Conservation (phyloP, 352 stramenopile genomes). For the Thalassiosira hispida region DNA sequence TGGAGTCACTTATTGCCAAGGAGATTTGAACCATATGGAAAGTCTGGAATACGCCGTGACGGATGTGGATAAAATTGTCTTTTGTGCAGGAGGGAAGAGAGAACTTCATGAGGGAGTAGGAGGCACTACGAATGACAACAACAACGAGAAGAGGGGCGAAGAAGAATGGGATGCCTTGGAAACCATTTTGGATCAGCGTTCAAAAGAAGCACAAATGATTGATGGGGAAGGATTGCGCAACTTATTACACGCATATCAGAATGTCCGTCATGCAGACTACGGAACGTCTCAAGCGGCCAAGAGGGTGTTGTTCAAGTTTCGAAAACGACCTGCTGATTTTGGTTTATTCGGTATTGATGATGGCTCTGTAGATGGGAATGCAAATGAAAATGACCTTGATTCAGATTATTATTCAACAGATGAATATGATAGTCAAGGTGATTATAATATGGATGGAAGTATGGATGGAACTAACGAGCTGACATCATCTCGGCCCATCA, state of each 20-base stretch:
- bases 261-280: conserved; percentile 82
- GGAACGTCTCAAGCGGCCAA: conserved; percentile 75
- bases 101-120: conserved; percentile 27
- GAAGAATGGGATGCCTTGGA: conserved; percentile 61
- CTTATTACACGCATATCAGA: conserved; percentile 78
- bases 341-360: conserved; percentile 76
- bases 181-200: conserved; percentile 49
- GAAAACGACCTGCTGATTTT: conserved; percentile 71
- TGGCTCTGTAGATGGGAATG: conserved; percentile 43
- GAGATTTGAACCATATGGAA: conserved; percentile 78
- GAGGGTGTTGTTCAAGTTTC: conserved; percentile 83
- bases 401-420: background rate
- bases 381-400: conserved; percentile 20
- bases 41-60: conserved; percentile 84
- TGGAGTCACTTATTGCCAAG: conserved; percentile 81
- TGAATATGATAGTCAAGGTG: conserved; percentile 33
- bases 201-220: conserved; percentile 64
- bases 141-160: conserved; percentile 3
- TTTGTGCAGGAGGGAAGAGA: conserved; percentile 65
- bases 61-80: conserved; percentile 86
- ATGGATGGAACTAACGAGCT: conserved; percentile 5
- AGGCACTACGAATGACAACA: conserved; percentile 3
- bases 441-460: conserved; percentile 31
- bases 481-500: too few species aligned
- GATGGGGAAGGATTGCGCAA: conserved; percentile 80